phyloP scores from a whole-genome alignment of 257 asterid species.

The Fraxinus pennsylvanica region DNA sequence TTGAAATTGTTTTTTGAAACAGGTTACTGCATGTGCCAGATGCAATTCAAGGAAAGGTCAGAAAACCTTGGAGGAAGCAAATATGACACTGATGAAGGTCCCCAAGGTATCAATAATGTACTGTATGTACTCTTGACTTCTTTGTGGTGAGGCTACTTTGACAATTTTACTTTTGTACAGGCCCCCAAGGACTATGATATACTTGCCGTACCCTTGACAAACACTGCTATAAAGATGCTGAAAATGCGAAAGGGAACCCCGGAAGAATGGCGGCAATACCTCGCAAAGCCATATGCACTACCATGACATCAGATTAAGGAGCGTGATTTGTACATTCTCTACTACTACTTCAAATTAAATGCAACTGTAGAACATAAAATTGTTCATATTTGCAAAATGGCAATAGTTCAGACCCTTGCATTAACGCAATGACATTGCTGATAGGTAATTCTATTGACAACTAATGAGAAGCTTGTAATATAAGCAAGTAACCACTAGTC shows the following conservation, averaged over 20 bases:
- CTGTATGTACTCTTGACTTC: not conserved
- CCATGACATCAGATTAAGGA: conserved; percentile 34
- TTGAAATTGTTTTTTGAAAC: conserved; percentile 29
- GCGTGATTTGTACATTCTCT: conserved; percentile 21
- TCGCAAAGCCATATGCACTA: conserved; percentile 55
- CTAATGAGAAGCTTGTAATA: not conserved
- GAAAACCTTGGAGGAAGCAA: conserved; percentile 76
- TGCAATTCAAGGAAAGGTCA: conserved; percentile 92
- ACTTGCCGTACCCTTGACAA: conserved; percentile 75
- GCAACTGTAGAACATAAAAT: not conserved
- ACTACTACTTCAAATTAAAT: not conserved
- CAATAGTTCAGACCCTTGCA: not conserved
- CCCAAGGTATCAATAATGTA: conserved; percentile 60
- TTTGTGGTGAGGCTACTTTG: not conserved
- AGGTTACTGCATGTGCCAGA: conserved; percentile 85
- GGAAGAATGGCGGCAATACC: conserved; percentile 84
- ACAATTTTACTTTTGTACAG: conserved; percentile 36
- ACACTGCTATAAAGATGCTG: conserved; percentile 61
- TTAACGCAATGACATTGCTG: not conserved
- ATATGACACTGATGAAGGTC: conserved; percentile 67
- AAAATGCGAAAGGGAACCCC: conserved; percentile 67
- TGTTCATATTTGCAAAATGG: not conserved
- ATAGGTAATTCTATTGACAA: not conserved
- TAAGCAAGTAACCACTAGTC: not conserved
- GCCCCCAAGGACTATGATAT: conserved; percentile 79